phyloP scores from a whole-genome alignment of 202 grass and related monocot genomes.

The Panicum hallii region DNA sequence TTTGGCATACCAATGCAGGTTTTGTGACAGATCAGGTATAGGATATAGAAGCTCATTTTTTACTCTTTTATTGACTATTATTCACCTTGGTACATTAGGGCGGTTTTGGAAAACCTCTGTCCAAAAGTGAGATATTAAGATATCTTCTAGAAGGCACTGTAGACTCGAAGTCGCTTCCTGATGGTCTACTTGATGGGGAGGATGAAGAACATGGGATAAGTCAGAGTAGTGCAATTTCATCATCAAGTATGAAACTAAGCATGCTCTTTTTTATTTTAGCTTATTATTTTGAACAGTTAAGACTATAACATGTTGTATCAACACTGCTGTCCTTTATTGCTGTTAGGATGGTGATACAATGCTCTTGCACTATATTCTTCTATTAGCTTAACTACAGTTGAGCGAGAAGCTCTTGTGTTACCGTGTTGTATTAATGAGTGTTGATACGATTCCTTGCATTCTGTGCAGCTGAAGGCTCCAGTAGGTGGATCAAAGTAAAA shows the following conservation, averaged over 20 bases:
- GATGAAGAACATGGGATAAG: constrained; percentile 53
- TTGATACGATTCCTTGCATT: constrained; percentile 19
- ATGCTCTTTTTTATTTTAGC: constrained; percentile 13
- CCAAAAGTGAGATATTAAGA: constrained; percentile 65
- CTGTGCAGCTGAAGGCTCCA: constrained; percentile 47
- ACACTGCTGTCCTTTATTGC: background rate
- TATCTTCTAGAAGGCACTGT: constrained; percentile 74
- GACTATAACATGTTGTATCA: background rate
- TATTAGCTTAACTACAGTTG: background rate
- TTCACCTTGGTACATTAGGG: constrained; percentile 53
- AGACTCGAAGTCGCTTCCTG: constrained; percentile 57
- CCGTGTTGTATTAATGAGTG: background rate
- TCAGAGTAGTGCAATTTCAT: constrained; percentile 35
- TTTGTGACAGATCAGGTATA: constrained; percentile 4
- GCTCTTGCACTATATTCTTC: background rate
- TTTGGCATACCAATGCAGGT: background rate
- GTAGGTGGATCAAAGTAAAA: constrained; percentile 77
- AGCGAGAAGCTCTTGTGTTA: background rate
- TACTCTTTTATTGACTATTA: constrained; percentile 32
- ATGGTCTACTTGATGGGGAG: constrained; percentile 55
- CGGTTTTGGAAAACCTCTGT: constrained; percentile 47
- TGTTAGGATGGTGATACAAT: background rate
- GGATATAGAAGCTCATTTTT: background rate
- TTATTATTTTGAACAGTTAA: background rate
- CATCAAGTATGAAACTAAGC: constrained; percentile 49